These are phyloP conservation scores for Candida glucosophila DNA, from an alignment of 1,139 yeast genomes.

Conservation along the genomic window DNA sequence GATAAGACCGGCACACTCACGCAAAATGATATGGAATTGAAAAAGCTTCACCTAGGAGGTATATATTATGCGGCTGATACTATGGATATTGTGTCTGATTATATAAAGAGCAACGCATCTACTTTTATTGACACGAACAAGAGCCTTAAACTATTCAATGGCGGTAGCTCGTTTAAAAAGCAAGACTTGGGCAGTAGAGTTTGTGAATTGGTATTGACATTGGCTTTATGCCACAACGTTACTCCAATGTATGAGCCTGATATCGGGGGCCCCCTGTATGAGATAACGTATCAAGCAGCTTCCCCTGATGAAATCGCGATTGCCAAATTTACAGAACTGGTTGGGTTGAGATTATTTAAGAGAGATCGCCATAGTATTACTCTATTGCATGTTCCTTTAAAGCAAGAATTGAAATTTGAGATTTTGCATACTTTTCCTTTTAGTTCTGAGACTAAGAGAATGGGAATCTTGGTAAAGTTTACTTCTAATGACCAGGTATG, in stretches of 20 bases:
- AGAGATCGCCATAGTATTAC: slow-evolving; percentile 77
- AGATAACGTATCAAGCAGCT: slow-evolving; percentile 83
- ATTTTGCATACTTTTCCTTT: slow-evolving; percentile 86
- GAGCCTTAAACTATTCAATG: too few species aligned
- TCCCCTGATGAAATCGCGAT: slow-evolving; percentile 98
- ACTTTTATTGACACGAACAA: slow-evolving; percentile 8
- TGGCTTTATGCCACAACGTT: slow-evolving; percentile 92
- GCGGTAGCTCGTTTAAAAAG: slow-evolving; percentile 22
- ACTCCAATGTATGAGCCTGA: slow-evolving; percentile 36
- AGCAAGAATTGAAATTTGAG: slow-evolving; percentile 47
- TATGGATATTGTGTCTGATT: slow-evolving; percentile 77
- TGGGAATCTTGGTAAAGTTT: slow-evolving; percentile 84
- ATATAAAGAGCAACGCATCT: slow-evolving; percentile 33
- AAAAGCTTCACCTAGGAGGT: slow-evolving; percentile 83
- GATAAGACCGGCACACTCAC: slow-evolving; percentile 98
- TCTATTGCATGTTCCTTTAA: slow-evolving; percentile 54
- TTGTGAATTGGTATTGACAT: slow-evolving; percentile 68
- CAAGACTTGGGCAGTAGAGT: slow-evolving; percentile 66
- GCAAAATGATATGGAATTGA: slow-evolving; percentile 96
- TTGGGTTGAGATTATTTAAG: slow-evolving; percentile 70
- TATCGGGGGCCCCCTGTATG: slow-evolving; percentile 6
- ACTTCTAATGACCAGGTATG: slow-evolving; percentile 56
- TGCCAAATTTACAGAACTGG: slow-evolving; percentile 80
- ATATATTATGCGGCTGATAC: slow-evolving; percentile 91
- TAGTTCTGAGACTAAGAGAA: slow-evolving; percentile 89